Evolutionary conservation across 176 grass and related monocot genomes (phyloP), one percentile per base, ranked within the genome.

Genomic region (Saccharum spontaneum): DNA sequence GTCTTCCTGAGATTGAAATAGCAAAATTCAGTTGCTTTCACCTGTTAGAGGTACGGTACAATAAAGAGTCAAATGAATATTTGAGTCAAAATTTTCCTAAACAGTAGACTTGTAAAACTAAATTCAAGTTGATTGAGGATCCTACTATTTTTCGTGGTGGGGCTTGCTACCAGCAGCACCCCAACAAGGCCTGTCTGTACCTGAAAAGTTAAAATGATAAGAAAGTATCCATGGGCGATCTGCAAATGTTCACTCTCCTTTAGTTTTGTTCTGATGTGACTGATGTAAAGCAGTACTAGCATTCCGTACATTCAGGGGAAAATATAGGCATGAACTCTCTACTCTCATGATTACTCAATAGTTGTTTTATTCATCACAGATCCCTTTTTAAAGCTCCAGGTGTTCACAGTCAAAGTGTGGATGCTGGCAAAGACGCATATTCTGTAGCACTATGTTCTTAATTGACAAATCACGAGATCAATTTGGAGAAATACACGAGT

Each of bases 101-200:
- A 17, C 14, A 77, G 30, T 16, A 26, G 34, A 61, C 22, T 16
- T 44, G 15, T 75, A 65, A 72, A 73, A 74, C 44, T 52, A 73
- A 33, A 49, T 75, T 72, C 10, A 90, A 57, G 57, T 78, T 86
- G 67, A 8, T 66, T 68, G 24, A 78, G 69, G 78, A 86, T 73
- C 44, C 22, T 78, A 55, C 73, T 26, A 22, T 46, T 89, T 46
- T 57, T 60, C 65, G 76, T 86, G 66, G 73, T 71, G 18, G 70
- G 26, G 12, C 34, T 40, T 73, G n/a, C 61, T 34, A 60, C 18
- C 4, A 78, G 69, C 7, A 10, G 22, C 57, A 60, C 31, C 66
- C 76, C 20, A 31, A 78, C 64, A 24, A 66, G 8, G 30, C 18
- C 49, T 54, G 41, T 72, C 65, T 79, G 62, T 72, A 23, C 50